Base-by-base conservation (phyloP, 2,329 filamentous ascomycete species). In the Metarhizium album region DNA sequence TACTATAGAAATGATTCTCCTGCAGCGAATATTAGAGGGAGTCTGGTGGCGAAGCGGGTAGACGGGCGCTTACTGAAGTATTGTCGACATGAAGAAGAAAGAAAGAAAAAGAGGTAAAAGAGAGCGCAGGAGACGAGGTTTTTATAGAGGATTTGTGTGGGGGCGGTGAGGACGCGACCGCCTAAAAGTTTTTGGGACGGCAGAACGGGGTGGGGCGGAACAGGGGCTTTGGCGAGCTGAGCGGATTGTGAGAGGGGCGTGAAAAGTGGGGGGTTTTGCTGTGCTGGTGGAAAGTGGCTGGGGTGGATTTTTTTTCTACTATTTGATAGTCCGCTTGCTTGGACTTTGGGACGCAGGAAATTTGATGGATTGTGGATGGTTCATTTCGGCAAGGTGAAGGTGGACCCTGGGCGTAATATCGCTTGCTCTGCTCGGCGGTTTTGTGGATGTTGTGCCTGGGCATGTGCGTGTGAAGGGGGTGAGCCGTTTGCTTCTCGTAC, bases 1-100 rank as follows among this genome's bases (percentile, higher is more conserved):
- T 84, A 90, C 89, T 95, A 90, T 90, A 95, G 86, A 95, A 94
- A 87, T 88, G 87, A 91, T 91, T 90, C 87, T 89, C 72, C 67
- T 75, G 67, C 57, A 58, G 58, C 38, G 33, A 52, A 50, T 52
- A 57, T 62, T 58, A 64, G 60, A 52, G 55, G 52, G 46, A 18
- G 27, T 46, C 9, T 40, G 23, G 22, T 38, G 11, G 33, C 40
- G 24, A 43, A 52, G 55, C 50, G 58, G 54, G 62, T 63, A 64
- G 64, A 65, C 69, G 67, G 60, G 54, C 50, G 61, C 67, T 59
- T 68, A 74, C 71, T 79, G 70, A 77, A 77, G 74, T 79, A 79
- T 79, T 78, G 75, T 80, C 77, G 76, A 76, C 75, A 70, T 78
- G 67, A 75, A 69, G 70, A 79, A 74, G 70, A 73, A 74, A 74